Evolutionary conservation across 331 rosid species (phyloP), one percentile per base, ranked within the genome.

Genomic region (Rhamnella rubrinervis): DNA sequence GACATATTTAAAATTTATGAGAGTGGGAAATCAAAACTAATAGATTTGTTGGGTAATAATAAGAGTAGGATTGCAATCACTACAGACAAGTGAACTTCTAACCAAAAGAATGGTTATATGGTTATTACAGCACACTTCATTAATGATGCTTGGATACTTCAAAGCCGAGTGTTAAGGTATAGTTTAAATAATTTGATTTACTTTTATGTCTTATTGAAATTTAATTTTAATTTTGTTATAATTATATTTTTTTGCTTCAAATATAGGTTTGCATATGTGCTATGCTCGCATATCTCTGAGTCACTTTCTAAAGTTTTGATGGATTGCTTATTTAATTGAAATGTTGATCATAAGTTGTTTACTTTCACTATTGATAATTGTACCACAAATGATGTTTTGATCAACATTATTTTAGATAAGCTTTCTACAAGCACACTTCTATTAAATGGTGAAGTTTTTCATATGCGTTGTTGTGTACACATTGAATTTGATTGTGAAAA

Each of bases 1-100:
- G 66, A 70, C 15, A 70, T 70, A 16, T 6, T 59, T 5, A 70
- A 46, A 12, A 58, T 58, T 44, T 58, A 58, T 70, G 58, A 58
- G 1, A 1, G 13, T 23, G 74, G 41, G 19, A 58, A 11, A 38
- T 3, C 2, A 6, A 59, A 59, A 19, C 25, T 16, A 60, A 70
- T 70, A 59, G 12, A 47, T 0, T 4, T 46, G 7, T 21, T 70
- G 46, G 59, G 59, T 18, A 31, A 59, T 4, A 26, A 23, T n/a
- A n/a, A n/a, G 1, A 44, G 60, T 11, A 25, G 44, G 25, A 50
- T 70, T 40, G 56, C 37, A 6, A 65, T 65, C 16, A 65, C 23
- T 10, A 65, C 5, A 25, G 41, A 65, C 14, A 55, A 16, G 59
- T 55, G n/a, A 10, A 55, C 3, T 15, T 55, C 3, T 55, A 55